Percentiles rank a stretch among this genome's conserved stretches.
Evolutionary conservation across 257 asterid species (phyloP).

Genomic region (Fraxinus americana): DNA sequence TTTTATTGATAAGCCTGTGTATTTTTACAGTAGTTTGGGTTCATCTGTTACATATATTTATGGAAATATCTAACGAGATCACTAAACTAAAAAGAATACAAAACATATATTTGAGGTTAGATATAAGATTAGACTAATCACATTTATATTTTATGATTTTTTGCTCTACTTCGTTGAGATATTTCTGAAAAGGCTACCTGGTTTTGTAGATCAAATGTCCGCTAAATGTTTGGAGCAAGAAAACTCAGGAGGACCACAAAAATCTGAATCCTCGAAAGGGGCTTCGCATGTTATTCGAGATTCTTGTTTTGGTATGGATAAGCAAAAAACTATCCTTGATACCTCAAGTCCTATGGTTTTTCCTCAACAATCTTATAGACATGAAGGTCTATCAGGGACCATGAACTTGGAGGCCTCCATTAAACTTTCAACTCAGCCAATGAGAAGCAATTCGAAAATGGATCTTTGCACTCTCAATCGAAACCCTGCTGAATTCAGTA

Average conservation of each 20-base stretch:
- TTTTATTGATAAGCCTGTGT: no score
- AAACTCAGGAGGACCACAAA: constrained; percentile 14
- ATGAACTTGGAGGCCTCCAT: constrained; percentile 21
- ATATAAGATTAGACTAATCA: no score
- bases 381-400: constrained; percentile 5
- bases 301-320: not conserved
- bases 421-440: constrained; percentile 8
- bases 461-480: constrained; percentile 50
- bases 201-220: constrained; percentile 29
- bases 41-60: no score
- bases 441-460: constrained; percentile 14
- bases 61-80: no score
- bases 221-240: constrained; percentile 16
- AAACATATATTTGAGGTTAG: no score
- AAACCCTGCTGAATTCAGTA: constrained; percentile 74
- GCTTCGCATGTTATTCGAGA: not conserved
- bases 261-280: not conserved
- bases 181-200: not conserved
- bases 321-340: not conserved
- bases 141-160: no score
- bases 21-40: no score
- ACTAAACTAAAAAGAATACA: no score
- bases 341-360: not conserved
- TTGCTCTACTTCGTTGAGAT: no score
- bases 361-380: not conserved